Conservation (phyloP, 2,329 filamentous ascomycete species). For the Trichoderma aggressivum region DNA sequence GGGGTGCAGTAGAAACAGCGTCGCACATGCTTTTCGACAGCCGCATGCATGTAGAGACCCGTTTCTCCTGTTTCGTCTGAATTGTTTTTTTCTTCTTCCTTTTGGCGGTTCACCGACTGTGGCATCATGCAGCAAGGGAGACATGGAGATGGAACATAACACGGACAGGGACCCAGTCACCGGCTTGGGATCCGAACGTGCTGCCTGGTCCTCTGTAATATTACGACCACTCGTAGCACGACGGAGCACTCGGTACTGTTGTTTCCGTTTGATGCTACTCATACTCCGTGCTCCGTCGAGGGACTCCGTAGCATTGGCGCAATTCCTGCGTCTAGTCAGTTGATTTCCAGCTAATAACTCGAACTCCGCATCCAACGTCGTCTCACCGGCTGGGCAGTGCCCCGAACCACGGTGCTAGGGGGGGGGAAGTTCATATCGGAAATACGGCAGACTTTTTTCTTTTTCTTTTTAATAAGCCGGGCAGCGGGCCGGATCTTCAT, state of each 20-base stretch:
- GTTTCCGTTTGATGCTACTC: not conserved
- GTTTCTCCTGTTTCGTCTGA: slow-evolving; percentile 17
- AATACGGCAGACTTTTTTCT: not conserved
- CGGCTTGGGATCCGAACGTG: slow-evolving; percentile 14
- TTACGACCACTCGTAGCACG: not conserved
- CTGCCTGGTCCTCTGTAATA: slow-evolving; percentile 5
- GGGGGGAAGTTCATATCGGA: not conserved
- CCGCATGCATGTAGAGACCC: slow-evolving; percentile 5
- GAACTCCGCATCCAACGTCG: not conserved
- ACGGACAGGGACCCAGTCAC: not conserved
- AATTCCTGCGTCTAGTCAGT: not conserved
- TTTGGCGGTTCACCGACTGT: slow-evolving; percentile 6
- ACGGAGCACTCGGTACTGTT: slow-evolving; percentile 6
- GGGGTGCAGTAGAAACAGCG: not conserved
- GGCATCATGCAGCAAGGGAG: slow-evolving; percentile 9
- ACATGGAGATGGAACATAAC: slow-evolving; percentile 11
- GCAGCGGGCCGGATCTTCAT: slow-evolving; percentile 9
- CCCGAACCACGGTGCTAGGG: not conserved
- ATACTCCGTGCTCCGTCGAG: not conserved
- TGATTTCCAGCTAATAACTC: not conserved
- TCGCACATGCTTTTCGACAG: not conserved
- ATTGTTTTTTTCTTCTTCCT: not conserved
- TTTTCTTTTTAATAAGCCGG: not conserved
- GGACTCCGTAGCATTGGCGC: not conserved
- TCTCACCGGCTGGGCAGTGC: slow-evolving; percentile 10